Evolutionary conservation across 2,329 filamentous ascomycete genomes (phyloP).

Genomic region (Plenodomus biglobosus): DNA sequence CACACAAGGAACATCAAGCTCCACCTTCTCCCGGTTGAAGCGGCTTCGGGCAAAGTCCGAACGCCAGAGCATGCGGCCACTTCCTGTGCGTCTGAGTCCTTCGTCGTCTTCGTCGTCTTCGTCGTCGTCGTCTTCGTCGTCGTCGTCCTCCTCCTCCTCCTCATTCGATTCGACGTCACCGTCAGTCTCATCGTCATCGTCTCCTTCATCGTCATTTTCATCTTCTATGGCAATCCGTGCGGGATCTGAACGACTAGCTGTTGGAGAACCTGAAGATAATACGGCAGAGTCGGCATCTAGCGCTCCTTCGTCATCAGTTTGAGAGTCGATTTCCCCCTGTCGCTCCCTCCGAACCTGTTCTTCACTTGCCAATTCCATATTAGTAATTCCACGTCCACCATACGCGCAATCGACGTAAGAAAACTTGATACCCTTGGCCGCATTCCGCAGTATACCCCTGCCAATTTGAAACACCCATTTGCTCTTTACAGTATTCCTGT

Average conservation of each 20-base stretch:
- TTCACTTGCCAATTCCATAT: slow-evolving; percentile 44
- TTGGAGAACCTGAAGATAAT: slow-evolving; percentile 4
- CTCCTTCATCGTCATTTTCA: slow-evolving; percentile 7
- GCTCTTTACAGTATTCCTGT: slow-evolving; percentile 47
- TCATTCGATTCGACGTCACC: slow-evolving; percentile 29
- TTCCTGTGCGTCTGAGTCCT: slow-evolving; percentile 40
- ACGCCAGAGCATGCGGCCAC: slow-evolving; percentile 49
- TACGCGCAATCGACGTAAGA: slow-evolving; percentile 62
- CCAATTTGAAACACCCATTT: slow-evolving; percentile 65
- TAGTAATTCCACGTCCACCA: slow-evolving; percentile 57
- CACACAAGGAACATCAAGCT: slow-evolving; percentile 57
- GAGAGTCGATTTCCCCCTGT: slow-evolving; percentile 53
- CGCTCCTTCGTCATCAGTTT: slow-evolving; percentile 50
- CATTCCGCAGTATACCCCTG: slow-evolving; percentile 60
- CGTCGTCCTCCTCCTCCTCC: slow-evolving; percentile 38
- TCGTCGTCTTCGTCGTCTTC: slow-evolving; percentile 34
- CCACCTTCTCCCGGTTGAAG: slow-evolving; percentile 53
- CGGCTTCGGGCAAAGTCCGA: slow-evolving; percentile 53
- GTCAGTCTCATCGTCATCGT: slow-evolving; percentile 31
- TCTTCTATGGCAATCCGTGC: slow-evolving; percentile 1
- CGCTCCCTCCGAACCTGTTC: slow-evolving; percentile 44
- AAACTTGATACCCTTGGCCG: slow-evolving; percentile 58
- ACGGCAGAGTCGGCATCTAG: slow-evolving; percentile 33
- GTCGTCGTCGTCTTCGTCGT: slow-evolving; percentile 38
- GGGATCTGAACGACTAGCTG: slow-evolving; percentile 2